Evolutionary conservation across 148 eudicot species (phyloP).

Genomic region (Chenopodium album): DNA sequence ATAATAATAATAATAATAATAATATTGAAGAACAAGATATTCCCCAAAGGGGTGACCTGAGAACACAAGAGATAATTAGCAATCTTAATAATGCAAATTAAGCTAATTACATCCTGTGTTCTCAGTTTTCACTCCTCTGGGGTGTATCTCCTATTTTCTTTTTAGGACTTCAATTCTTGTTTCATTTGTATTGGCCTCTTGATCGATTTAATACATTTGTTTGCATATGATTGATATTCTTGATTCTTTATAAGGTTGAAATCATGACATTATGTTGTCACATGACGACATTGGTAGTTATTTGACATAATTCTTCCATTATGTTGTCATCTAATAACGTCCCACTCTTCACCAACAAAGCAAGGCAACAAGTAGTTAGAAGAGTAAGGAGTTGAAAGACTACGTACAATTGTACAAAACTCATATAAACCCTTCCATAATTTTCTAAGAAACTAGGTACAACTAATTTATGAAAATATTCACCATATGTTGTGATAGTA

Average conservation of each 20-base stretch:
- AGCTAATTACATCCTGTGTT: conserved; percentile 27
- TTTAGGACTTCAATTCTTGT: background rate
- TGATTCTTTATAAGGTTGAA: background rate
- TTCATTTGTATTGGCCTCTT: background rate
- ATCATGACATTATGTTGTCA: conserved; percentile 7
- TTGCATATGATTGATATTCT: background rate
- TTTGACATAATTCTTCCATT: background rate
- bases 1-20: background rate
- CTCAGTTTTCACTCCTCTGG: conserved; percentile 34
- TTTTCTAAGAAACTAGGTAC: too few relatives aligned
- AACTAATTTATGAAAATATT: too few relatives aligned
- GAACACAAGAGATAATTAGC: conserved; percentile 30
- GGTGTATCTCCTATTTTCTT: conserved; percentile 17
- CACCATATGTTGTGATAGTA: too few relatives aligned
- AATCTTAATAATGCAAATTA: background rate
- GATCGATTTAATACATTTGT: background rate
- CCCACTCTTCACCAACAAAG: background rate
- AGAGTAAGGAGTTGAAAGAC: too few relatives aligned
- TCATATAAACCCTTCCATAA: too few relatives aligned
- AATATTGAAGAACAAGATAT: conserved; percentile 17
- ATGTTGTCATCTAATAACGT: conserved; percentile 9
- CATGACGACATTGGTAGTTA: conserved; percentile 5
- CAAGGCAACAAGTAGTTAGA: too few relatives aligned
- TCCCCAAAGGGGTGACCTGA: conserved; percentile 38
- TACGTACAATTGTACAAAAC: too few relatives aligned